These are phyloP conservation scores for Globisporangium emineosum DNA, from an alignment of 352 stramenopile species.

Conservation along the genomic window DNA sequence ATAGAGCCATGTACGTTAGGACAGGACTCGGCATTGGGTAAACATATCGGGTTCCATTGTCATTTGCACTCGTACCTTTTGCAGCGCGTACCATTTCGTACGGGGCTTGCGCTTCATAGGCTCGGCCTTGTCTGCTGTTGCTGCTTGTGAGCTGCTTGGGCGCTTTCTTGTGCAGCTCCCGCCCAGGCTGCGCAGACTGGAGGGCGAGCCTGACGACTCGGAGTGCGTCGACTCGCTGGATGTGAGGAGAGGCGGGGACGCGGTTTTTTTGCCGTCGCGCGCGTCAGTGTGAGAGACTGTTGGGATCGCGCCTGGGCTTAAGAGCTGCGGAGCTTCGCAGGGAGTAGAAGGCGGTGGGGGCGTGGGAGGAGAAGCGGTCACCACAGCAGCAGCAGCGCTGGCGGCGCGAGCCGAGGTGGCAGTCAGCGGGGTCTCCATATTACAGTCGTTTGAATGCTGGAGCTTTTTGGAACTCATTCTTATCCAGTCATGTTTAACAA, in stretches of 20 bases:
- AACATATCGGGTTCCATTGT: neutral
- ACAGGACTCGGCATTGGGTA: neutral
- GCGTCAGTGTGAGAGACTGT: neutral
- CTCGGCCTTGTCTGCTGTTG: neutral
- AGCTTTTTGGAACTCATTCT: neutral
- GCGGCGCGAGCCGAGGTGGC: no score
- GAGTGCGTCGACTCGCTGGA: neutral
- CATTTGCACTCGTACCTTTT: constrained; percentile 12
- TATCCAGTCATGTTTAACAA: neutral
- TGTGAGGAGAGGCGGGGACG: neutral
- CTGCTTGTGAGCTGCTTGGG: neutral
- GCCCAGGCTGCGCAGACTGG: neutral
- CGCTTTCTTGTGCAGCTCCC: neutral
- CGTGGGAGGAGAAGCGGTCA: no score
- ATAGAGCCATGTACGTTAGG: neutral
- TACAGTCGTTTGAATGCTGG: no score
- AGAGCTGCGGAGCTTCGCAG: neutral
- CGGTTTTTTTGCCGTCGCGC: neutral
- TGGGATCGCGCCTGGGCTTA: neutral
- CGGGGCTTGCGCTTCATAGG: constrained; percentile 5
- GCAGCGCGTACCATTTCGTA: constrained; percentile 13
- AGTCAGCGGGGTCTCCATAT: neutral
- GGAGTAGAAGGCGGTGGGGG: neutral
- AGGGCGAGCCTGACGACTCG: neutral
- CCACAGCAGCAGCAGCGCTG: neutral